A percentile compares a stretch with the other conserved stretches of the same genome.
phyloP scores from a whole-genome alignment of 352 stramenopile genomes.

The Globisporangium uncinulatum region DNA sequence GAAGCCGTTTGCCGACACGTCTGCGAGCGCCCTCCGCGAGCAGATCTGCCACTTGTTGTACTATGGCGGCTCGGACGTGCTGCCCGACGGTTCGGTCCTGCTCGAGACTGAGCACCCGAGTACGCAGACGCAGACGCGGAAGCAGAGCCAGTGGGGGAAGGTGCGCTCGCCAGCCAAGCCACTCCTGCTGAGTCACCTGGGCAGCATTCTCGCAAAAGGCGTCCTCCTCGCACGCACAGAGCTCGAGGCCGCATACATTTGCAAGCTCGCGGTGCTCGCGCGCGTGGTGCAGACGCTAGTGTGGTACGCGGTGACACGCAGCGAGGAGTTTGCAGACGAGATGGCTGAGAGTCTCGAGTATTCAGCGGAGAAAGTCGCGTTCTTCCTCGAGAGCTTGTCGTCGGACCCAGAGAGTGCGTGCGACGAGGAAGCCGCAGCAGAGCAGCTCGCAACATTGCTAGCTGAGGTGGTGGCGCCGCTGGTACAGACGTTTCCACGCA shows the following conservation, averaged over 20 bases:
- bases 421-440: constrained; percentile 17
- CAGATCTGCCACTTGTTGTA: constrained; percentile 63
- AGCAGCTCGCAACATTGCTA: constrained; percentile 28
- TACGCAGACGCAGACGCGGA: constrained; percentile 83
- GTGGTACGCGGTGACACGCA: constrained; percentile 63
- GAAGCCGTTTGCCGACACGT: constrained; percentile 16
- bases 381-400: constrained; percentile 51
- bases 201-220: constrained; percentile 66
- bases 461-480: constrained; percentile 22
- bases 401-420: constrained; percentile 15
- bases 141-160: constrained; percentile 83
- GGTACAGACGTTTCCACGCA: constrained; percentile 20
- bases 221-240: constrained; percentile 52
- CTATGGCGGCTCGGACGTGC: constrained; percentile 69
- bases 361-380: constrained; percentile 45
- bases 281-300: constrained; percentile 70
- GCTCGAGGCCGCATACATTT: constrained; percentile 53
- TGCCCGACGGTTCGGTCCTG: constrained; percentile 54
- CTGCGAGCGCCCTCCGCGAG: constrained; percentile 19
- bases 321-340: constrained; percentile 47
- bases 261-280: constrained; percentile 58
- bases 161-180: constrained; percentile 73
- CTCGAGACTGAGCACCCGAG: constrained; percentile 73
- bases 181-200: constrained; percentile 65
- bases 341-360: constrained; percentile 55